Evolutionary conservation across 2,329 filamentous ascomycete species (phyloP).

Genomic region (Pseudogymnoascus sp.): DNA sequence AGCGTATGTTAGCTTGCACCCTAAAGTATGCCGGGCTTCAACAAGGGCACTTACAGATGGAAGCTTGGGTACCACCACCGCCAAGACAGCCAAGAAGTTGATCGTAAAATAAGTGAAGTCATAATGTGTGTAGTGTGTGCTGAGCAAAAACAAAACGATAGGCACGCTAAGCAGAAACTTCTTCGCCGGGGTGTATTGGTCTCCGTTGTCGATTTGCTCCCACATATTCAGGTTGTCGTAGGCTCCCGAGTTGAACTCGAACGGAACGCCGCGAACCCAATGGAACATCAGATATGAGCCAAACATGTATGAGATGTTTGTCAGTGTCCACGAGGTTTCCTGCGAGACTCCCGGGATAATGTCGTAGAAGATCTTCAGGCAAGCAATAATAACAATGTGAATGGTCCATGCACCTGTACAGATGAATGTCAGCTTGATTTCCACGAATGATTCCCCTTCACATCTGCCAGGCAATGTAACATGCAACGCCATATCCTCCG

Average conservation of each 20-base stretch:
- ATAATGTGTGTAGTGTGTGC: conserved; percentile 98
- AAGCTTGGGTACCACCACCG: conserved; percentile 91
- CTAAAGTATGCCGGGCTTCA: not conserved
- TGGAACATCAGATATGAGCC: conserved; percentile 99
- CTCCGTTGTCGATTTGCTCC: conserved; percentile 99
- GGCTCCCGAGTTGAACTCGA: conserved; percentile 96
- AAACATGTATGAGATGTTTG: conserved; percentile 98
- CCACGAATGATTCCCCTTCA: not conserved
- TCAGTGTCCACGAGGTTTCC: conserved; percentile 97
- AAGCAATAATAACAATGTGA: conserved; percentile 85
- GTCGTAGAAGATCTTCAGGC: conserved; percentile 93
- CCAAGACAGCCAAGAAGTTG: conserved; percentile 88
- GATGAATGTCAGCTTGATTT: not conserved
- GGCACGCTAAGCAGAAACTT: conserved; percentile 95
- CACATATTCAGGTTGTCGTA: conserved; percentile 99
- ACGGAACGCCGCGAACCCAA: conserved; percentile 93
- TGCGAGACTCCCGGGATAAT: conserved; percentile 94
- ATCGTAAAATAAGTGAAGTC: conserved; percentile 95
- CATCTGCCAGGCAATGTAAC: not conserved
- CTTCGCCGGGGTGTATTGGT: conserved; percentile 97
- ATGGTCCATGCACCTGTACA: conserved; percentile 88
- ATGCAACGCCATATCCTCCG: not conserved
- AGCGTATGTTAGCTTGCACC: conserved; percentile 23
- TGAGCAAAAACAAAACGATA: conserved; percentile 88
- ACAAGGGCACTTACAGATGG: conserved; percentile 64